A percentile compares a stretch with the other conserved stretches of the same genome.
These are phyloP conservation scores for Batkoa obscura DNA, from an alignment of 371 early-diverging fungal species.

Conservation along the genomic window DNA sequence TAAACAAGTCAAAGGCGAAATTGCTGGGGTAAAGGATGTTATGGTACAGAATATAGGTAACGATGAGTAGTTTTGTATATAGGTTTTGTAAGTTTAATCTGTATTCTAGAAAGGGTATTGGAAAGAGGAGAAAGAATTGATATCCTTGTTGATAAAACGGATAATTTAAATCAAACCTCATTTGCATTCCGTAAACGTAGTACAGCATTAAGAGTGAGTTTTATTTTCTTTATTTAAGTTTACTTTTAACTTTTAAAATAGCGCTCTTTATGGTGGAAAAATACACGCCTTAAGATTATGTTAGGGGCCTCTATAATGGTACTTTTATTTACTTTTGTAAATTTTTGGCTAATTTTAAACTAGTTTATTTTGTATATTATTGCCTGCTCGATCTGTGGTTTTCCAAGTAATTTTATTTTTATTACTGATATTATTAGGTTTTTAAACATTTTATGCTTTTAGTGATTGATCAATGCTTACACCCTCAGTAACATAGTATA, in stretches of 20 bases:
- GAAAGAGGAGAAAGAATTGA: slow-evolving; percentile 86
- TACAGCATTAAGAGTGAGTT: slow-evolving; percentile 50
- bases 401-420: slow-evolving; percentile 14
- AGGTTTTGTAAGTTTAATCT: neutral
- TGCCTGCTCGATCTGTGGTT: slow-evolving; percentile 52
- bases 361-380: slow-evolving; percentile 45
- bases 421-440: neutral
- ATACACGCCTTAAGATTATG: slow-evolving; percentile 54
- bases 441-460: no score
- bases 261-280: slow-evolving; percentile 87
- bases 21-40: slow-evolving; percentile 82
- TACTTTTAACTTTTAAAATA: slow-evolving; percentile 9
- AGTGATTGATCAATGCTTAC: no score
- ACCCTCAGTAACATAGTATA: no score
- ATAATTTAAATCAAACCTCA: slow-evolving; percentile 65
- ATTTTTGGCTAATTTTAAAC: slow-evolving; percentile 2
- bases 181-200: slow-evolving; percentile 79
- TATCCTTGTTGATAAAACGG: slow-evolving; percentile 76
- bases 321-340: slow-evolving; percentile 15
- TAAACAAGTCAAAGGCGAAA: slow-evolving; percentile 70
- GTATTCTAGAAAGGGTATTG: slow-evolving; percentile 48
- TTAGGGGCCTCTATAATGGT: slow-evolving; percentile 43
- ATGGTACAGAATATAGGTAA: slow-evolving; percentile 83
- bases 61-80: neutral
- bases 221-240: neutral